These are phyloP conservation scores for Elsinoe perseae DNA, from an alignment of 2,329 filamentous ascomycete genomes.

Conservation along the genomic window DNA sequence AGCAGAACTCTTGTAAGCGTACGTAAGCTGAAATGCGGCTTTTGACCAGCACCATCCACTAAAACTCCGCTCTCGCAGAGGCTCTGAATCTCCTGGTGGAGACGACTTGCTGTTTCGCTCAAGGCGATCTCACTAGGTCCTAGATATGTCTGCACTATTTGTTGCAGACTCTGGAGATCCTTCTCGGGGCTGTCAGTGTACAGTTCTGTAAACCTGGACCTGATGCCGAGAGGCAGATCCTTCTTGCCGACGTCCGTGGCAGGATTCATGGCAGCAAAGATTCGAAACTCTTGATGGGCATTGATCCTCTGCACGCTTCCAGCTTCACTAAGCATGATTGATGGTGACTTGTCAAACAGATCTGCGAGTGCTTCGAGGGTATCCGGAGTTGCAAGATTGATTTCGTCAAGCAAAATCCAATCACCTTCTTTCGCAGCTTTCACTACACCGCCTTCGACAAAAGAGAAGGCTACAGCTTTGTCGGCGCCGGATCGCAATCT, in stretches of 20 bases:
- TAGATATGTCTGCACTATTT: constrained; percentile 82
- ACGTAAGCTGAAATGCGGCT: constrained; percentile 92
- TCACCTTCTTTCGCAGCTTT: constrained; percentile 93
- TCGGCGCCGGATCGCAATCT: constrained; percentile 67
- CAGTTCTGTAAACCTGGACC: constrained; percentile 89
- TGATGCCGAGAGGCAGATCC: constrained; percentile 78
- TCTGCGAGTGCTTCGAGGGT: constrained; percentile 91
- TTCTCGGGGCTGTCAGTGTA: constrained; percentile 88
- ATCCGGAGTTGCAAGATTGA: constrained; percentile 91
- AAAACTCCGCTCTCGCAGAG: constrained; percentile 74
- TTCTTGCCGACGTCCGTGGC: constrained; percentile 96
- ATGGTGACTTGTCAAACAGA: constrained; percentile 71
- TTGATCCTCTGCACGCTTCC: constrained; percentile 84
- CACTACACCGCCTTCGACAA: constrained; percentile 91
- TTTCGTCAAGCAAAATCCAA: constrained; percentile 95
- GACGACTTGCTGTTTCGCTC: constrained; percentile 63
- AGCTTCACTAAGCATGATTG: constrained; percentile 83
- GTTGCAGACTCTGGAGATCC: constrained; percentile 76
- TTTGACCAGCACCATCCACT: constrained; percentile 91
- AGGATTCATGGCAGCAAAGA: constrained; percentile 99
- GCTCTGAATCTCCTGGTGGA: constrained; percentile 82
- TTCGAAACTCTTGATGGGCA: constrained; percentile 85
- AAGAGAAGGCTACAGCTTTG: constrained; percentile 76
- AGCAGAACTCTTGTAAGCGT: constrained; percentile 84
- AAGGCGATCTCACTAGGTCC: constrained; percentile 60